These are phyloP conservation scores for Conringia planisiliqua DNA, from an alignment of 345 rosid genomes.

Conservation along the genomic window DNA sequence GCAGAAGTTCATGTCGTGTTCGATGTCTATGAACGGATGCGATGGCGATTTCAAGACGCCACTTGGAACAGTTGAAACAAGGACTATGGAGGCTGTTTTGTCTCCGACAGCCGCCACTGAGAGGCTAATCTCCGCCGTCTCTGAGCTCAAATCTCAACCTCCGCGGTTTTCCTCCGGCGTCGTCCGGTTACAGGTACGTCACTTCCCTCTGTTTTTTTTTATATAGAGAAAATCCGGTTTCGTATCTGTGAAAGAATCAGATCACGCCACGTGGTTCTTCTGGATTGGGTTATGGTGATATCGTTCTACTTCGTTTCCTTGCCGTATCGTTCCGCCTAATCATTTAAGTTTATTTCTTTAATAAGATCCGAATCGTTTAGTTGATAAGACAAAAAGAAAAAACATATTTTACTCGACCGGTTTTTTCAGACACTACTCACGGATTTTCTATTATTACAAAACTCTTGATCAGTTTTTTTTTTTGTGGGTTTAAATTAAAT, in stretches of 20 bases:
- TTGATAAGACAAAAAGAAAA: neutral
- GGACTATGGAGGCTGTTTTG: slow-evolving; percentile 45
- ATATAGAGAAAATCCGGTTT: neutral
- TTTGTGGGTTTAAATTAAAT: neutral
- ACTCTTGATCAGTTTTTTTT: too few species aligned
- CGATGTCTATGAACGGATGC: slow-evolving; percentile 81
- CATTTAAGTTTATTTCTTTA: neutral
- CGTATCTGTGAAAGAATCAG: slow-evolving; percentile 1
- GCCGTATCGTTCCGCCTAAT: neutral
- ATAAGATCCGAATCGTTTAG: neutral
- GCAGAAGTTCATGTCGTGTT: slow-evolving; percentile 28
- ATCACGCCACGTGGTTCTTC: slow-evolving; percentile 47
- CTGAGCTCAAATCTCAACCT: slow-evolving; percentile 48
- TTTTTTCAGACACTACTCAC: neutral
- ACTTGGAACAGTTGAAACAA: slow-evolving; percentile 51
- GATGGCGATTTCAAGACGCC: slow-evolving; percentile 44
- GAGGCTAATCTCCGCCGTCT: slow-evolving; percentile 48
- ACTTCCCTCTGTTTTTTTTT: neutral
- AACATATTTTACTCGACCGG: neutral
- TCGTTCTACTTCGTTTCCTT: neutral
- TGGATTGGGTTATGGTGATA: slow-evolving; percentile 3
- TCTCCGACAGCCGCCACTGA: slow-evolving; percentile 58
- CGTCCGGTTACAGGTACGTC: slow-evolving; percentile 65
- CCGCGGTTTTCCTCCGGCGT: slow-evolving; percentile 64
- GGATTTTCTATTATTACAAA: neutral